Evolutionary conservation across 176 grass and related monocot species (phyloP).

Genomic region (Cenchrus fungigraminus): DNA sequence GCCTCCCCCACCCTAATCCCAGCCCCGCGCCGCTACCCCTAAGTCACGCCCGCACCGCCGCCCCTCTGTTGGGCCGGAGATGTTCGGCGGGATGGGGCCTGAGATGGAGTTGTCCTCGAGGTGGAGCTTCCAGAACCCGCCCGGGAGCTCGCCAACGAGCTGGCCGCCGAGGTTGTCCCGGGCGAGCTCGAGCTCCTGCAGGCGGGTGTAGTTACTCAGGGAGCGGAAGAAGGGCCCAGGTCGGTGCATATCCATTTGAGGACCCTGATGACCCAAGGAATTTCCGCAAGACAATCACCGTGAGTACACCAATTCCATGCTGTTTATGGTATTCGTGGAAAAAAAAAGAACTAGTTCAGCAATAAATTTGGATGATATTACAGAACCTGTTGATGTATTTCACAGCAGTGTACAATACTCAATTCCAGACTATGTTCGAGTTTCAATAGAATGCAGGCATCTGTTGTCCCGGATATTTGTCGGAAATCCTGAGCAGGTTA

Average conservation of each 20-base stretch:
- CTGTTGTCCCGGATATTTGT: slow-evolving; percentile 87
- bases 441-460: slow-evolving; percentile 74
- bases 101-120: slow-evolving; percentile 78
- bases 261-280: slow-evolving; percentile 78
- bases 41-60: too few relatives aligned
- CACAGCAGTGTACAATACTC: slow-evolving; percentile 85
- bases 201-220: too few relatives aligned
- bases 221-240: not conserved
- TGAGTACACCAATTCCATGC: slow-evolving; percentile 24
- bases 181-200: too few relatives aligned
- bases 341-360: not conserved
- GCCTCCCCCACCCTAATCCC: too few relatives aligned
- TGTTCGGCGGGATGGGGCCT: slow-evolving; percentile 63
- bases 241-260: slow-evolving; percentile 91
- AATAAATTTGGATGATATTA: not conserved
- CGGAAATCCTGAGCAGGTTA: slow-evolving; percentile 79
- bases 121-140: slow-evolving; percentile 59
- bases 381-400: not conserved
- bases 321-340: not conserved
- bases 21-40: too few relatives aligned
- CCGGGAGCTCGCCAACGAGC: slow-evolving; percentile 53
- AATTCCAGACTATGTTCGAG: slow-evolving; percentile 80
- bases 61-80: slow-evolving; percentile 9
- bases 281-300: slow-evolving; percentile 75
- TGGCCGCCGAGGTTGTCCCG: slow-evolving; percentile 50